These are phyloP conservation scores for Aspergillus puulaauensis DNA, from an alignment of 2,329 filamentous ascomycete species.

Conservation along the genomic window DNA sequence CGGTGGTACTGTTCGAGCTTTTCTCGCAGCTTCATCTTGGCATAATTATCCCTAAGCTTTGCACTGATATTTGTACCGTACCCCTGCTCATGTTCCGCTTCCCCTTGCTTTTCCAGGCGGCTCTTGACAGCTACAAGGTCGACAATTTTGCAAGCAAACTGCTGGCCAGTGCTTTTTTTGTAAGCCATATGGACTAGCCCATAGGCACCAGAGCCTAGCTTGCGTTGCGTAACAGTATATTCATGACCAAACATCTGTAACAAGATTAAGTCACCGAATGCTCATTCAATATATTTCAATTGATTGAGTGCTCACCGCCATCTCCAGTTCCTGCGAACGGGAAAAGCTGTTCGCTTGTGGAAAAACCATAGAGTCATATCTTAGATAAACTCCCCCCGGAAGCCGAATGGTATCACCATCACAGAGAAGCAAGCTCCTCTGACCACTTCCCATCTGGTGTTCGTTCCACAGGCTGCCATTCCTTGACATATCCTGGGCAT, in stretches of 20 bases:
- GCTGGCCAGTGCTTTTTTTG: conserved; percentile 29
- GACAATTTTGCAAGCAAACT: conserved; percentile 49
- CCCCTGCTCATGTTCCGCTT: no score
- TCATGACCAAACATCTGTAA: conserved; percentile 31
- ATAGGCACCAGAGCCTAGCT: conserved; percentile 44
- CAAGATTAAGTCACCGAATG: background rate
- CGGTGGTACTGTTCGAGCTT: conserved; percentile 36
- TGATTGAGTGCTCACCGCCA: conserved; percentile 26
- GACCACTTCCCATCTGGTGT: conserved; percentile 31
- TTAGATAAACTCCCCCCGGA: conserved; percentile 21
- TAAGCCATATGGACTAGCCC: conserved; percentile 46
- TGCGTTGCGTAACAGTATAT: conserved; percentile 39
- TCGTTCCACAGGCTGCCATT: conserved; percentile 45
- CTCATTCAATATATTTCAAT: no score
- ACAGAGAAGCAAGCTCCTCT: conserved; percentile 37
- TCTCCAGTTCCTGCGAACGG: conserved; percentile 32
- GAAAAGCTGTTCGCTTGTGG: conserved; percentile 19
- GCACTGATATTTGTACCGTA: background rate
- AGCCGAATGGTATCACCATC: conserved; percentile 39
- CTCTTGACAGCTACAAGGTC: conserved; percentile 33
- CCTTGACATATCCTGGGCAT: conserved; percentile 43
- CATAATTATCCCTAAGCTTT: background rate
- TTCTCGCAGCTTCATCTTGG: conserved; percentile 1
- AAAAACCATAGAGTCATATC: conserved; percentile 16
- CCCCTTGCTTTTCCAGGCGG: conserved; percentile 1